Evolutionary conservation across 805 yeast genomes (phyloP), one percentile per base, ranked within the genome.

Genomic region (Lipomyces sp.): DNA sequence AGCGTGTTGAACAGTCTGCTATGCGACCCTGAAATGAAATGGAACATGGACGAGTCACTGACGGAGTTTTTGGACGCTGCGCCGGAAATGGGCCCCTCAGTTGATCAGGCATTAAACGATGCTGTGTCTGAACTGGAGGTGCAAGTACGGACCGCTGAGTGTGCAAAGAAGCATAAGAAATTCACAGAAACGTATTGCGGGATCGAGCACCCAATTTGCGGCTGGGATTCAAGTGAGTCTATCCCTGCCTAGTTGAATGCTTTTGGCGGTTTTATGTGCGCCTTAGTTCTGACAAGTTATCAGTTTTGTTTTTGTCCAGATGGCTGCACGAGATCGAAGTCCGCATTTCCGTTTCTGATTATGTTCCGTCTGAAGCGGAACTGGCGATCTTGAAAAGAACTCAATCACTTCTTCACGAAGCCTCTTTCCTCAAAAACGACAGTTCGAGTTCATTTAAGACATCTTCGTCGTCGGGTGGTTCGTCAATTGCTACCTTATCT

Each of bases 131-230:
- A 42, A 2, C 43, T 47, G 7, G 51, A 47, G 23, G 47, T 47
- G 13, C 51, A 41, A 26, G 51, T 41, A 6, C 38, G 43, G 11
- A 42, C 51, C 6, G 49, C n/a, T n/a, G n/a, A 26, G 29, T 26
- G 52, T 11, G 43, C 39, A 26, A 26, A 44, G 10, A 34, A 35
- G 47, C 29, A 40, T 16, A 43, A 43, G 29, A 29, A 47, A 8
- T 33, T 48, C 3, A 46, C 44, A 5, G 40, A 47, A 2, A 43
- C 41, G n/a, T 40, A 48, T 18, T 48, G 52, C 44, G 41, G 39
- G 28, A 46, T 48, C n/a, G 47, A 48, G 36, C 47, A 48, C 31
- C 47, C 52, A 4, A 23, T 48, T 7, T 48, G 52, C n/a, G 52
- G 52, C 4, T 48, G 52, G 52, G 52, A 48, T 23, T 43, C 49